These are phyloP conservation scores for Rhinocladiella similis DNA, from an alignment of 2,329 filamentous ascomycete genomes.

Conservation along the genomic window DNA sequence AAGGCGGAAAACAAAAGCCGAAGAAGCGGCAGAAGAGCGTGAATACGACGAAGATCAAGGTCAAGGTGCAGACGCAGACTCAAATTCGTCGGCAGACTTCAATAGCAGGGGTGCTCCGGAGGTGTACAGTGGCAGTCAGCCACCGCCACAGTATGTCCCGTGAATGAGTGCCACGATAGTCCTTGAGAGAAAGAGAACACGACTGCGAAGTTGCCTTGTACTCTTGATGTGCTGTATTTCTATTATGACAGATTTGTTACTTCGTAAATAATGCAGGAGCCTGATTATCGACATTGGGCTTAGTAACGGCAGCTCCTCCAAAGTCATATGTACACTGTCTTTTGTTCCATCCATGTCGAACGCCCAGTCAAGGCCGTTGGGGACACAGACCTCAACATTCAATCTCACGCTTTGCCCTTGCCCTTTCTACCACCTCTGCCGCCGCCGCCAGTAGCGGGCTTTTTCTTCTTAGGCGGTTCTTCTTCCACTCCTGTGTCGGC, in stretches of 20 bases:
- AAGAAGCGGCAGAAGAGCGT: slow-evolving; percentile 21
- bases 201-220: too few species aligned
- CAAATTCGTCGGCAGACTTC: background rate
- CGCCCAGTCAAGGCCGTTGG: too few species aligned
- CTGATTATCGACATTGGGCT: too few species aligned
- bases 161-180: background rate
- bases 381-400: background rate
- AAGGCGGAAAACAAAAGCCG: slow-evolving; percentile 7
- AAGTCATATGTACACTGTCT: too few species aligned
- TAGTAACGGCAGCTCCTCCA: too few species aligned
- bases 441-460: slow-evolving; percentile 4
- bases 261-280: too few species aligned
- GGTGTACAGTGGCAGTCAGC: background rate
- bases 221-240: too few species aligned
- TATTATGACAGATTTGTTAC: too few species aligned
- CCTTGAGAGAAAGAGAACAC: too few species aligned
- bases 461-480: slow-evolving; percentile 22
- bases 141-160: background rate
- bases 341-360: too few species aligned
- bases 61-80: background rate
- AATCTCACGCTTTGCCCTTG: slow-evolving; percentile 17
- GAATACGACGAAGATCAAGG: background rate
- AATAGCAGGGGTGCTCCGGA: background rate
- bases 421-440: slow-evolving; percentile 19
- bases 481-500: slow-evolving; percentile 10